Evolutionary conservation across 140 eudicot species (phyloP).

Genomic region (Erigeron philadelphicus): DNA sequence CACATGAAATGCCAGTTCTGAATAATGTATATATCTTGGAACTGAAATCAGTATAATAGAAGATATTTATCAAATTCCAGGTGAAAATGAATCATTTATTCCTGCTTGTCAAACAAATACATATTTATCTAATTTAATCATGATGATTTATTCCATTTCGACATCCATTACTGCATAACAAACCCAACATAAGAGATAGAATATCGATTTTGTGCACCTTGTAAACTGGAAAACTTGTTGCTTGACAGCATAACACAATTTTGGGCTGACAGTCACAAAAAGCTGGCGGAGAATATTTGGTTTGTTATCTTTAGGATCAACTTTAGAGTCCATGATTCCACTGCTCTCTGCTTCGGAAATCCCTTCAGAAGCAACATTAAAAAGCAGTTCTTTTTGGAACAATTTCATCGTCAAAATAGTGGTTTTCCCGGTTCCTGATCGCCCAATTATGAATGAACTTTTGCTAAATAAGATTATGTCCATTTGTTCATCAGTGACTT

Average conservation of each 20-base stretch:
- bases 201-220: slow-evolving; percentile 35
- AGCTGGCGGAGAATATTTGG: slow-evolving; percentile 44
- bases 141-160: too few species aligned
- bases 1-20: too few species aligned
- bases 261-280: slow-evolving; percentile 86
- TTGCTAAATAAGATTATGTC: slow-evolving; percentile 40
- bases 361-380: slow-evolving; percentile 42
- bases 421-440: slow-evolving; percentile 85
- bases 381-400: slow-evolving; percentile 43
- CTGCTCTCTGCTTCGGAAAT: slow-evolving; percentile 17
- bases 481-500: slow-evolving; percentile 63
- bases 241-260: slow-evolving; percentile 66
- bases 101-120: too few species aligned
- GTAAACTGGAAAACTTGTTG: slow-evolving; percentile 59
- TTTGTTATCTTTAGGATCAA: slow-evolving; percentile 17
- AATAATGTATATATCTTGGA: too few species aligned
- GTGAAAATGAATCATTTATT: too few species aligned
- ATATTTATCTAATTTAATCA: too few species aligned
- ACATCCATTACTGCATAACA: too few species aligned
- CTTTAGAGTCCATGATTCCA: background rate
- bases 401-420: slow-evolving; percentile 71
- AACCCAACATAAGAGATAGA: too few species aligned
- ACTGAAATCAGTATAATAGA: too few species aligned
- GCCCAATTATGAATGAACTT: slow-evolving; percentile 64
- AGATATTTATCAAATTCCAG: too few species aligned